Evolutionary conservation across 2,329 filamentous ascomycete species (phyloP).

Genomic region (Diplocarpon mali): DNA sequence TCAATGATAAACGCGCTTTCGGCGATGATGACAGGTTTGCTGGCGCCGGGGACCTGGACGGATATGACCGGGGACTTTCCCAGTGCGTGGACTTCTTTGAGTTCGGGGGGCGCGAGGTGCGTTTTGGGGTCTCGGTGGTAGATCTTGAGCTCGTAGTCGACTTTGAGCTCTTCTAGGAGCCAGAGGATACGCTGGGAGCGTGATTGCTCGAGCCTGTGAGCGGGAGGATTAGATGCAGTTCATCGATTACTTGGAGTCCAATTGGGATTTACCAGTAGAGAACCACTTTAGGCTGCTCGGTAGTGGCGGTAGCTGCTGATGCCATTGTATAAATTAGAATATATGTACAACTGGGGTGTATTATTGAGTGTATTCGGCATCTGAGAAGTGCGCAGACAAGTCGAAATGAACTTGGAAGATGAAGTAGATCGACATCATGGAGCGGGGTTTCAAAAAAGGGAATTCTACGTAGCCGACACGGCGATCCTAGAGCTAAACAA

Average conservation of each 20-base stretch:
- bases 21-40: constrained; percentile 53
- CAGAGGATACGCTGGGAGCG: constrained; percentile 54
- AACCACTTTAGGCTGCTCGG: constrained; percentile 36
- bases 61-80: constrained; percentile 78
- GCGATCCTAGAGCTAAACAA: too few species aligned
- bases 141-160: constrained; percentile 69
- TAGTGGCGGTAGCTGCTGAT: constrained; percentile 1
- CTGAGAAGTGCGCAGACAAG: too few species aligned
- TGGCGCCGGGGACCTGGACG: constrained; percentile 36
- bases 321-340: background rate
- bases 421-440: too few species aligned
- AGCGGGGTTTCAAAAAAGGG: too few species aligned
- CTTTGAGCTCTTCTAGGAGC: constrained; percentile 58
- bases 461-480: too few species aligned
- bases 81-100: constrained; percentile 70
- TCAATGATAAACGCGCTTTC: constrained; percentile 76
- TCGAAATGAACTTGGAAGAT: too few species aligned
- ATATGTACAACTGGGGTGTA: background rate
- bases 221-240: background rate
- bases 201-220: constrained; percentile 25
- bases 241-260: background rate
- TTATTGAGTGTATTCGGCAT: background rate
- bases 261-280: constrained; percentile 39
- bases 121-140: constrained; percentile 57
- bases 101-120: constrained; percentile 60